Percentiles rank a stretch among this genome's conserved stretches.
Evolutionary conservation across 305 asterid species (phyloP).

Genomic region (Lippia alba): DNA sequence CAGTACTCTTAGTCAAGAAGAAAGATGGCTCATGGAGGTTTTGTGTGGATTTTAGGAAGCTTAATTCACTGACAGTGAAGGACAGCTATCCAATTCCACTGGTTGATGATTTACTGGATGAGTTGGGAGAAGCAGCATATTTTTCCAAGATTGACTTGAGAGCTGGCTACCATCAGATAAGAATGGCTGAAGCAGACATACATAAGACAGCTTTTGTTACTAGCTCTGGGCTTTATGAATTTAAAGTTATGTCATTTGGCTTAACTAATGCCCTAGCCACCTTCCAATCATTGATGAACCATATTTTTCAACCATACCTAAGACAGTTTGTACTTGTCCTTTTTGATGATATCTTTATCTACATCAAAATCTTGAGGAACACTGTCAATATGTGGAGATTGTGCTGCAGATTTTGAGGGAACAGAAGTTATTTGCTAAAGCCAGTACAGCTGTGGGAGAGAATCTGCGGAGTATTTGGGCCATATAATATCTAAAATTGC

Average conservation of each 20-base stretch:
- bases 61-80: background rate
- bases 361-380: background rate
- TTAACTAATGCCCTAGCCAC: background rate
- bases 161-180: background rate
- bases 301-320: background rate
- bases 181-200: background rate
- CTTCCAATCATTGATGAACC: background rate
- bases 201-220: background rate
- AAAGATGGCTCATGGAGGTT: background rate
- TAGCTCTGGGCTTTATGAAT: background rate
- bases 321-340: background rate
- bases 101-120: slow-evolving; percentile 11
- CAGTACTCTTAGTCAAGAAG: background rate
- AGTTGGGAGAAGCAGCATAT: background rate
- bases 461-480: background rate
- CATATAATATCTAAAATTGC: background rate
- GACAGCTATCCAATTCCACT: background rate
- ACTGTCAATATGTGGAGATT: background rate
- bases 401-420: background rate
- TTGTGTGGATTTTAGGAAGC: background rate
- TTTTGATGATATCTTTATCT: background rate
- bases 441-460: background rate
- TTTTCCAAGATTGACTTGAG: slow-evolving; percentile 27
- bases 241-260: background rate
- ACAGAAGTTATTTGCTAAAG: background rate